Conservation (phyloP, 1,139 yeast species). For the Trichomonascaceae sp. region DNA sequence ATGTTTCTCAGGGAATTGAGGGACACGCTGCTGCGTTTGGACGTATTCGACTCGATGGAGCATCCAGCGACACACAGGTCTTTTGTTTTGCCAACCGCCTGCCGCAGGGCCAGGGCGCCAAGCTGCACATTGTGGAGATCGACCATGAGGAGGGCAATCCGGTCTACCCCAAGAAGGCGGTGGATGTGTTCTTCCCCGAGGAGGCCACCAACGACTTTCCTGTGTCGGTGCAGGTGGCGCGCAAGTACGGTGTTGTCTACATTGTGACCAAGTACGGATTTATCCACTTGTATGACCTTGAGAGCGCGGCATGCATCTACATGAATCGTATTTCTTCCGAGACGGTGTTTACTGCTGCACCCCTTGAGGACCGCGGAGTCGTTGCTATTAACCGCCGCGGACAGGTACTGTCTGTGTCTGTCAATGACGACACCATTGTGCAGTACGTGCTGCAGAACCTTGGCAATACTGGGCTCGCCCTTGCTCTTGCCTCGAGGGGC, state of each 20-base stretch:
- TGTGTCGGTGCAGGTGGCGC: constrained; percentile 76
- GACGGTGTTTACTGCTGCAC: constrained; percentile 83
- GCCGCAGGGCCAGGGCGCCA: constrained; percentile 54
- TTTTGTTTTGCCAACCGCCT: constrained; percentile 81
- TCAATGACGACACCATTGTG: constrained; percentile 71
- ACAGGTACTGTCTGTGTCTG: constrained; percentile 87
- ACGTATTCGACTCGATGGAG: constrained; percentile 58
- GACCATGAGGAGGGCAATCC: constrained; percentile 85
- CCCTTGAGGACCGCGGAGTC: constrained; percentile 70
- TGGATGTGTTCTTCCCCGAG: constrained; percentile 91
- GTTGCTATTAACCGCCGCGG: constrained; percentile 91
- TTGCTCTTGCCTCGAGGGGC: constrained; percentile 86
- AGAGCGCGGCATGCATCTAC: constrained; percentile 82
- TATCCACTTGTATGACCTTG: constrained; percentile 90
- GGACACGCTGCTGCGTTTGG: constrained; percentile 96
- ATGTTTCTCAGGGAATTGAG: constrained; percentile 92
- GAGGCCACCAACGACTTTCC: constrained; percentile 97
- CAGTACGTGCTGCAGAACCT: constrained; percentile 83
- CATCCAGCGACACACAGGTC: constrained; percentile 65
- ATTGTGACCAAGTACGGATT: constrained; percentile 92
- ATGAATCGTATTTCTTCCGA: constrained; percentile 96
- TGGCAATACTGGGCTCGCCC: constrained; percentile 76
- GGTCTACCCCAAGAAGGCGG: constrained; percentile 76
- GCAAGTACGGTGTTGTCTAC: constrained; percentile 76
- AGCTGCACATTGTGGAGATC: constrained; percentile 85